These are phyloP conservation scores for Microbotryum lychnidis-dioicae DNA, from an alignment of 1,284 basidiomycete genomes.

Conservation along the genomic window DNA sequence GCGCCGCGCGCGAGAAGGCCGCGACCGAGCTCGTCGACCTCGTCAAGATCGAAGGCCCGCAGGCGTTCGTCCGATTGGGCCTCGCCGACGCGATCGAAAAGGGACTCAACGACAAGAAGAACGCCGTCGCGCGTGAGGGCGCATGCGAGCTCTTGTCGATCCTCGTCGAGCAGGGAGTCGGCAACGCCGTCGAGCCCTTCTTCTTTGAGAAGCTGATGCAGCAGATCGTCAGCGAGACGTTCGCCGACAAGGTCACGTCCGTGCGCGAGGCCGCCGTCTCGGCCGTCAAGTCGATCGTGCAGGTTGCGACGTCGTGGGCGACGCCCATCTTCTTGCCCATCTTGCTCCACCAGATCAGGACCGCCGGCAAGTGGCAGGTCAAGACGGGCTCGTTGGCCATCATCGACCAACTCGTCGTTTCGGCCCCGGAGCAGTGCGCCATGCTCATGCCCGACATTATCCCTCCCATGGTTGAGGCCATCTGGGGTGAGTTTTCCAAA, in stretches of 20 bases:
- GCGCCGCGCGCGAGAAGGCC: conserved; percentile 36
- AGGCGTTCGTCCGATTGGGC: conserved; percentile 65
- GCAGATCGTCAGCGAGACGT: conserved; percentile 75
- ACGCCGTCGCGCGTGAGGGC: conserved; percentile 67
- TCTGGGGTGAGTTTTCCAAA: conserved; percentile 53
- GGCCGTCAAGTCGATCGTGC: conserved; percentile 70
- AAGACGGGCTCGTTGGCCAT: conserved; percentile 82
- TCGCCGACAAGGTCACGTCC: conserved; percentile 84
- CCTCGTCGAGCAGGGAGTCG: conserved; percentile 65
- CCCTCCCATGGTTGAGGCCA: conserved; percentile 87
- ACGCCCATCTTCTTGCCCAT: conserved; percentile 75
- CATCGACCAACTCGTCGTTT: conserved; percentile 82
- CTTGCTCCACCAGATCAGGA: conserved; percentile 88
- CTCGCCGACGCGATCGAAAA: conserved; percentile 59
- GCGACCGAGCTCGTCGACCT: conserved; percentile 44
- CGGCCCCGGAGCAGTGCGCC: conserved; percentile 76
- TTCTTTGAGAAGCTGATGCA: conserved; percentile 71
- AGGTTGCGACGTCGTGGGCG: conserved; percentile 86
- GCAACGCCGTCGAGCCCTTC: conserved; percentile 80
- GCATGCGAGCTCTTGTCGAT: conserved; percentile 62
- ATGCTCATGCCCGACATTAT: conserved; percentile 93
- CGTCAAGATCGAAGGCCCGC: conserved; percentile 58
- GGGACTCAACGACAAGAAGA: conserved; percentile 53
- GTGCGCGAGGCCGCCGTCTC: conserved; percentile 76
- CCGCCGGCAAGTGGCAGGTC: conserved; percentile 98